phyloP scores from a whole-genome alignment of 306 rosid species.

The Acacia confusa region DNA sequence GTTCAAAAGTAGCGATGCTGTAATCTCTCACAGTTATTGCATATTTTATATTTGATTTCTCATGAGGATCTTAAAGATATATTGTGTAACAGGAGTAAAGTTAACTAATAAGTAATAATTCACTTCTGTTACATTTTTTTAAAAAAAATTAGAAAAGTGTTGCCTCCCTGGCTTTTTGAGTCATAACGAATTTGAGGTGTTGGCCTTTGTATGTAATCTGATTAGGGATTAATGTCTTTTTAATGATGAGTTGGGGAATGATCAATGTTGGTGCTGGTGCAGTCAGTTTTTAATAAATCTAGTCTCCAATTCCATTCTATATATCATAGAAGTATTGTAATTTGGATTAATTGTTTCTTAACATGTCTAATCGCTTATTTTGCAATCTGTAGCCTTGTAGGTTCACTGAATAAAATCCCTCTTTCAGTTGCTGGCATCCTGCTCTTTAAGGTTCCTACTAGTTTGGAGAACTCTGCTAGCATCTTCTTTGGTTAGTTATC shows the following conservation, averaged over 20 bases:
- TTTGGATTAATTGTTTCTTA: not conserved
- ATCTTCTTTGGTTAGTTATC: constrained; percentile 80
- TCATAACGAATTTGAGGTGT: constrained; percentile 11
- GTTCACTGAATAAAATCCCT: constrained; percentile 97
- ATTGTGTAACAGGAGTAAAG: not conserved
- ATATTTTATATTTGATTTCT: not conserved
- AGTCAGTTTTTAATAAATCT: not conserved
- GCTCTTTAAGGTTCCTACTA: constrained; percentile 90
- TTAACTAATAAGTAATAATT: not conserved
- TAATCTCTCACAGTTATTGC: not conserved
- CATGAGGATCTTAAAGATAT: not conserved
- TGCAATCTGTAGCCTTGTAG: constrained; percentile 80
- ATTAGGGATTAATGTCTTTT: not conserved
- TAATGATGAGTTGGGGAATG: not conserved
- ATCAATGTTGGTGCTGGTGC: not conserved
- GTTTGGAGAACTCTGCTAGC: constrained; percentile 90
- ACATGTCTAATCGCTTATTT: constrained; percentile 34
- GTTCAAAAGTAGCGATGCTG: not conserved
- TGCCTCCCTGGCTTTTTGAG: not conserved
- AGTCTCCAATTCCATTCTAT: constrained; percentile 2
- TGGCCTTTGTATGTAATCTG: constrained; percentile 1
- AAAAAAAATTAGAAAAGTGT: not conserved
- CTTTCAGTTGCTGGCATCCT: constrained; percentile 90
- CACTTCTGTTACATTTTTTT: not conserved
- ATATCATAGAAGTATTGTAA: not conserved